Evolutionary conservation across 495 filamentous ascomycete species (phyloP), one percentile per base, ranked within the genome.

Genomic region (Penicillium herquei): DNA sequence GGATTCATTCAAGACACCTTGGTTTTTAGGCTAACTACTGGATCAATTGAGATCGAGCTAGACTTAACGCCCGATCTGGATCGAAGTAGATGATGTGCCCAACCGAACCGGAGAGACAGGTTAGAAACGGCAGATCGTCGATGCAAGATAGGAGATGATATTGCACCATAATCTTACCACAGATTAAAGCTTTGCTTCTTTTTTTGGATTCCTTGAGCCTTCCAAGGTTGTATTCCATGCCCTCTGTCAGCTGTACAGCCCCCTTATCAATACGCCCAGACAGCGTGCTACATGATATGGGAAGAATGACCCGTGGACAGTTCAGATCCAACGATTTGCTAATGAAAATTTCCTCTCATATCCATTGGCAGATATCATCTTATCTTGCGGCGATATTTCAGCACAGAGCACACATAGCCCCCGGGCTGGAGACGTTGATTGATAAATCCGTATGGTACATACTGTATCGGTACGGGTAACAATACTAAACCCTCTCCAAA

Each of bases 31-130:
- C 21, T 26, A 26, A 1, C 21, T 26, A 26, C 21, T 26, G 21
- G 21, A 21, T 46, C 12, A 44, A 33, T 10, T 21, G 7, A 13
- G 41, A 43, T 35, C 13, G 3, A 46, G 11, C n/a, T 14, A 21
- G 12, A 49, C 18, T 51, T 26, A 51, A 41, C 31, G 39, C 54
- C 62, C 39, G 47, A 37, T 37, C 8, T 13, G 2, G 34, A 37
- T 37, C 55, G 52, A 48, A n/a, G n/a, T n/a, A n/a, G n/a, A n/a
- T n/a, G 47, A 48, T 56, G 52, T 48, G 54, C 60, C 51, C 59
- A 57, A 57, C 61, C 44, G 50, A 52, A 49, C 55, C 58, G 47
- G 49, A 39, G 42, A 11, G 35, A 57, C 39, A 21, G 52, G 51
- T 45, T 51, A 1, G 40, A 51, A 59, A 54, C 48, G 16, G 37